Conservation (phyloP, 331 rosid genomes). For the Rosa hybrid region DNA sequence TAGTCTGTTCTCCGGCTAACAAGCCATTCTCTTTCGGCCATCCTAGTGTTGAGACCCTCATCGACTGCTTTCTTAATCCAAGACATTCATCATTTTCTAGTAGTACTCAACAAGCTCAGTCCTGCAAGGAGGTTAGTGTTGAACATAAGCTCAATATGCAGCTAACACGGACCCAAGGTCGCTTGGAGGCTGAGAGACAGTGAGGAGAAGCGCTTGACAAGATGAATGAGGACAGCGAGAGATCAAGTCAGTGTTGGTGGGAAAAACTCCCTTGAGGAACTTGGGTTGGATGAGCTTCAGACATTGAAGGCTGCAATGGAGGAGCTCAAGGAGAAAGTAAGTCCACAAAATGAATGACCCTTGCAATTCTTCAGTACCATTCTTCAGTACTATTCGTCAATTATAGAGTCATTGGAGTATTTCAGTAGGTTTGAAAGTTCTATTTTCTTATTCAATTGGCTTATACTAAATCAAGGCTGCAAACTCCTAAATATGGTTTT, state of each 20-base stretch:
- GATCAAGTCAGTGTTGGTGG: constrained; percentile 26
- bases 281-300: constrained; percentile 28
- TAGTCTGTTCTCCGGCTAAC: constrained; percentile 16
- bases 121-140: neutral
- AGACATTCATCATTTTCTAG: too few species aligned
- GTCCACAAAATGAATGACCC: constrained; percentile 28
- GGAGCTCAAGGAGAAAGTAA: constrained; percentile 41
- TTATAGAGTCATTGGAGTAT: too few species aligned
- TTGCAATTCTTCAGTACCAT: too few species aligned
- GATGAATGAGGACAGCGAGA: neutral
- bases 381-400: constrained; percentile 13
- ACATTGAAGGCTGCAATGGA: constrained; percentile 28
- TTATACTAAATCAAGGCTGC: too few species aligned
- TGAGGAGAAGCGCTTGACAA: constrained; percentile 17
- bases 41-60: too few species aligned
- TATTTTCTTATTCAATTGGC: too few species aligned
- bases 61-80: too few species aligned
- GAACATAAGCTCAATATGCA: constrained; percentile 7
- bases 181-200: constrained; percentile 20
- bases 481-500: too few species aligned
- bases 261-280: constrained; percentile 26
- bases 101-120: too few species aligned
- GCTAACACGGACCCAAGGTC: neutral
- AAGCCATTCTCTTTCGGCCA: constrained; percentile 30
- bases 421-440: too few species aligned